These are phyloP conservation scores for Suillus occidentalis DNA, from an alignment of 768 basidiomycete species.

Conservation along the genomic window DNA sequence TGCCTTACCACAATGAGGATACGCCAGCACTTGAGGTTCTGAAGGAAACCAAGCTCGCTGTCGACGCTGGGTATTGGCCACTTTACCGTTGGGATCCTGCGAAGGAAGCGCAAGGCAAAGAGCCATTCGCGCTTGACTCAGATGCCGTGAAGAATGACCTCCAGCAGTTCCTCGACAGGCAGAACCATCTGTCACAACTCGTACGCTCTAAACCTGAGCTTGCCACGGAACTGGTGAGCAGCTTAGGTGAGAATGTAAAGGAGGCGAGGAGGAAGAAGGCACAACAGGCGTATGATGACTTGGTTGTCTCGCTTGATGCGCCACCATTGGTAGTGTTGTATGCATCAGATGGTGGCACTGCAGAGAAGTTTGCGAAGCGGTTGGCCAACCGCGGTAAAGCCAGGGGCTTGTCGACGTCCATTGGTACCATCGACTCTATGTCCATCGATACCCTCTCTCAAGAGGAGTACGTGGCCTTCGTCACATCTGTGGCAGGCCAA, in stretches of 20 bases:
- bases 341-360: conserved; percentile 91
- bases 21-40: conserved; percentile 84
- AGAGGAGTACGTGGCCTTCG: conserved; percentile 76
- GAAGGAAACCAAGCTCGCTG: conserved; percentile 95
- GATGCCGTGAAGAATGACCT: conserved; percentile 93
- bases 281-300: conserved; percentile 77
- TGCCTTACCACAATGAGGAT: conserved; percentile 82
- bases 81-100: conserved; percentile 96
- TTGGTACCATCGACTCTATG: conserved; percentile 80
- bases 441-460: conserved; percentile 70
- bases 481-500: conserved; percentile 94
- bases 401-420: conserved; percentile 74
- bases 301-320: conserved; percentile 82
- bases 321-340: conserved; percentile 89
- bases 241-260: conserved; percentile 79
- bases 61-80: conserved; percentile 97
- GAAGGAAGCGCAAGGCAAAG: conserved; percentile 70
- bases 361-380: conserved; percentile 95
- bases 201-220: conserved; percentile 78
- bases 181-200: conserved; percentile 96
- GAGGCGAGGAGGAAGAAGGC: conserved; percentile 83
- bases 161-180: conserved; percentile 89
- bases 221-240: conserved; percentile 79
- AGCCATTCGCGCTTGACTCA: conserved; percentile 91
- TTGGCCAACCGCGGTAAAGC: conserved; percentile 80